Evolutionary conservation across 192 early-diverging fungal species (phyloP), one percentile per base, ranked within the genome.

Genomic region (Coemansia sp.): DNA sequence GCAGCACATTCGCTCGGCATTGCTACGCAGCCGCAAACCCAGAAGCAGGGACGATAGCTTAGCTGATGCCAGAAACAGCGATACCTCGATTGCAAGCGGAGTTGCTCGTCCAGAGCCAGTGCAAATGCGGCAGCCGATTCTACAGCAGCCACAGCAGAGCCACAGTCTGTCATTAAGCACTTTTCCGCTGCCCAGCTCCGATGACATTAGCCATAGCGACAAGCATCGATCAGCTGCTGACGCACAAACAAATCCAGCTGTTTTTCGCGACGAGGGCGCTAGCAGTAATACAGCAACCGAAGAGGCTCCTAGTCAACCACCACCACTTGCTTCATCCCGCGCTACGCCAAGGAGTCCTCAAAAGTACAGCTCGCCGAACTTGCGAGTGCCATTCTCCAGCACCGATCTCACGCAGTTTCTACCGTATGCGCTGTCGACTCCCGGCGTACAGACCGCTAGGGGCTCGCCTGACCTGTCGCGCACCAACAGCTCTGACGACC

Each of bases 351-450:
- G 7, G 28, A 33, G 21, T 28, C 56, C 14, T 16, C 34, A 62
- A 62, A 62, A 48, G 10, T 9, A 20, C 43, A 21, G 13, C 28
- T 3, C 36, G 33, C 36, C 61, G 2, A 60, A 38, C 57, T 20
- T 60, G 56, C 41, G 38, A 26, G 36, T 41, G 7, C 62, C 70
- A 16, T 63, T 65, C 20, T 18, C 23, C 11, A 50, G 48, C 28
- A 66, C 28, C 5, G 59, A 72, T n/a, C 48, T 72, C 47, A 72
- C 70, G 10, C 70, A 43, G 59, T 72, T 72, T 43, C 50, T 72
- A 25, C 70, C 70, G 1, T 72, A 61, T 33, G 70, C 70, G 23
- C 26, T 72, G 16, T 72, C 70, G 8, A 64, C 70, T 11, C 70
- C 70, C 0, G 64, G 70, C 0, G 39, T 65, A 5, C 70, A 65